phyloP scores from a whole-genome alignment of 1,284 basidiomycete species.

The Apiotrichum veenhuisii region DNA sequence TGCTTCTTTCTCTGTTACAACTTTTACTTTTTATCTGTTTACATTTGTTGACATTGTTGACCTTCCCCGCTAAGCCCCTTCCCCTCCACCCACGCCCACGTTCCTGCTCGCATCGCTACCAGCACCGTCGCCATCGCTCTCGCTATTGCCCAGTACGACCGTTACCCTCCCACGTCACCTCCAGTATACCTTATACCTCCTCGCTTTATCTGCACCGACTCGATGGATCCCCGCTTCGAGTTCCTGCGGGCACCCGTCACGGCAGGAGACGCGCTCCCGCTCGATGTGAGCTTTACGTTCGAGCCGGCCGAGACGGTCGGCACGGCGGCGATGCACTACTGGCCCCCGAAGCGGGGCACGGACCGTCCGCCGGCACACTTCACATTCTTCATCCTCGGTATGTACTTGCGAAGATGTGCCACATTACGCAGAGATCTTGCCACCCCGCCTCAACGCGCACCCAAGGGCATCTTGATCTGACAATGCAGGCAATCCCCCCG shows the following conservation, averaged over 20 bases:
- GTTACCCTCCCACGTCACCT: too few species aligned
- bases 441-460: too few species aligned
- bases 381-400: constrained; percentile 40
- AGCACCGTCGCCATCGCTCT: too few species aligned
- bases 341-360: constrained; percentile 25
- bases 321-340: constrained; percentile 30
- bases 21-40: too few species aligned
- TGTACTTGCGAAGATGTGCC: background rate
- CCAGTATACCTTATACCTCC: background rate
- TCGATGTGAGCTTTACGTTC: constrained; percentile 9
- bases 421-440: background rate
- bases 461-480: background rate
- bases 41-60: too few species aligned
- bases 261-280: background rate
- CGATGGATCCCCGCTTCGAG: constrained; percentile 21
- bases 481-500: constrained; percentile 46
- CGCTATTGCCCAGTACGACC: too few species aligned
- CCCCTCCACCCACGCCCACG: too few species aligned
- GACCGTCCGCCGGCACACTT: constrained; percentile 25
- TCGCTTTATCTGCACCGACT: background rate
- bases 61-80: too few species aligned
- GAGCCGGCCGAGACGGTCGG: constrained; percentile 7
- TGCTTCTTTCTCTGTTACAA: too few species aligned
- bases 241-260: constrained; percentile 17
- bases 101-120: too few species aligned